Evolutionary conservation across 129 eudicot genomes (phyloP).

Genomic region (Helichrysum umbraculigerum): DNA sequence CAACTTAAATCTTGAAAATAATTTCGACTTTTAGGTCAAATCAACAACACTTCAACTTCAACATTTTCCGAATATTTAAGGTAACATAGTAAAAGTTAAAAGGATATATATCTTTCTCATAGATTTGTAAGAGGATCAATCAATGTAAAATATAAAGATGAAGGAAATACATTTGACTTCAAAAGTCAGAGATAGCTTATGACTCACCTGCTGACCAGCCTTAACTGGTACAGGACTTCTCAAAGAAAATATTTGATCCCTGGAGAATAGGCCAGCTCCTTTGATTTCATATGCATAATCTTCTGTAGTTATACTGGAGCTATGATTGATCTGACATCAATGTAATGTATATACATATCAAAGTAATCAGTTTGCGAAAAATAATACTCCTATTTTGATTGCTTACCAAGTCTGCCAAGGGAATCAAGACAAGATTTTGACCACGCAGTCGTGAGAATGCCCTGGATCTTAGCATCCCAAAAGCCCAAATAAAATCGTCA

Average conservation of each 20-base stretch:
- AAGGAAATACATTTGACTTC: slow-evolving; percentile 12
- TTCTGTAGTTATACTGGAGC: slow-evolving; percentile 70
- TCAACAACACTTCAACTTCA: background rate
- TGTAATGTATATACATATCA: background rate
- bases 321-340: slow-evolving; percentile 78
- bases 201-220: slow-evolving; percentile 93
- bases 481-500: slow-evolving; percentile 94
- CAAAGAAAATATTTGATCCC: slow-evolving; percentile 84
- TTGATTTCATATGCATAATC: slow-evolving; percentile 78
- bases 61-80: background rate
- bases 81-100: background rate
- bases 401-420: slow-evolving; percentile 90
- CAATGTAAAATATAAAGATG: background rate
- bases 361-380: slow-evolving; percentile 21
- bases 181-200: slow-evolving; percentile 14
- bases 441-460: slow-evolving; percentile 88
- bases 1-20: background rate
- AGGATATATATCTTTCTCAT: background rate
- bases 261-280: slow-evolving; percentile 96
- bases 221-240: slow-evolving; percentile 75
- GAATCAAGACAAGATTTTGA: slow-evolving; percentile 84
- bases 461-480: slow-evolving; percentile 95
- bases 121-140: background rate
- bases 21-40: slow-evolving; percentile 19
- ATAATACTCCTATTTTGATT: background rate